These are phyloP conservation scores for Beta corolliflora DNA, from an alignment of 179 eudicot species.

Conservation along the genomic window DNA sequence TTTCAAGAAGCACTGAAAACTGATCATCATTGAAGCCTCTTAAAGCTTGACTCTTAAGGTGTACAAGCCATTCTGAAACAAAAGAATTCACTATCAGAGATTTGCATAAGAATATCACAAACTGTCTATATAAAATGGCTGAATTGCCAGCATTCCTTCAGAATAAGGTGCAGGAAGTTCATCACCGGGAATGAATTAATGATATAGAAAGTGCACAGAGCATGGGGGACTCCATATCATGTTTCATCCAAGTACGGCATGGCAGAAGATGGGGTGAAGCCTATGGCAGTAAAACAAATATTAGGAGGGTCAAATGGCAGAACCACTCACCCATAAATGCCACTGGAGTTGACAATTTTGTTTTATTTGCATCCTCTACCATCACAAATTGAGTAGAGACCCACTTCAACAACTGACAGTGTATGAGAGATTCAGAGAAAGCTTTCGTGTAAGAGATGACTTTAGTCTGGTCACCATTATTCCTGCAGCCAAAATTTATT, in stretches of 20 bases:
- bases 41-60: slow-evolving; percentile 45
- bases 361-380: slow-evolving; percentile 35
- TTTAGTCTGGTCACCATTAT: slow-evolving; percentile 39
- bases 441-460: slow-evolving; percentile 52
- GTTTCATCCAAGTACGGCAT: background rate
- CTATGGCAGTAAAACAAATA: slow-evolving; percentile 4
- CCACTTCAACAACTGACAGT: slow-evolving; percentile 54
- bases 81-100: slow-evolving; percentile 16
- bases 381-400: slow-evolving; percentile 38
- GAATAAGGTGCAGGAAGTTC: background rate
- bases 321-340: slow-evolving; percentile 66
- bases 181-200: background rate
- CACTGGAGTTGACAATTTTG: slow-evolving; percentile 50
- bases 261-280: background rate
- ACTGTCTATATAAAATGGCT: background rate
- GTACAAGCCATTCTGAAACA: slow-evolving; percentile 62
- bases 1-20: slow-evolving; percentile 40
- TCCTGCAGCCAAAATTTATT: slow-evolving; percentile 44
- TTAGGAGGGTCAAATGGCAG: slow-evolving; percentile 6
- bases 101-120: background rate
- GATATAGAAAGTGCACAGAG: background rate
- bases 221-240: background rate
- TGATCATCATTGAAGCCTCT: slow-evolving; percentile 35
- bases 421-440: slow-evolving; percentile 57
- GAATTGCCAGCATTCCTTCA: background rate